These are phyloP conservation scores for Nadsonia commutata DNA, from an alignment of 1,139 yeast species.

Conservation along the genomic window DNA sequence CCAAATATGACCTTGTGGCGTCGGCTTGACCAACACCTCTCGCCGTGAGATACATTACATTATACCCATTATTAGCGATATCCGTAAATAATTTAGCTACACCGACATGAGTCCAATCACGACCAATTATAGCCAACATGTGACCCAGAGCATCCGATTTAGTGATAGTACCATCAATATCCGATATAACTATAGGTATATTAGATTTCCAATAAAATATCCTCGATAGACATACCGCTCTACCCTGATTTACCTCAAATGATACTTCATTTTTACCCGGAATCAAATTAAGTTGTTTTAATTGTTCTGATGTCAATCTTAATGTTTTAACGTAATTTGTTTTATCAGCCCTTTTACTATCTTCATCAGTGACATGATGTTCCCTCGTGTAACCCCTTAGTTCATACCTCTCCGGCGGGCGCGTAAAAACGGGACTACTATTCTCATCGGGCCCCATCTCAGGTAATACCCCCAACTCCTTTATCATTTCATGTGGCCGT, in stretches of 20 bases:
- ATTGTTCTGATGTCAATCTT: conserved; percentile 81
- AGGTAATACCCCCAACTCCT: no score
- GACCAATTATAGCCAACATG: conserved; percentile 81
- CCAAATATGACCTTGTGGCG: conserved; percentile 69
- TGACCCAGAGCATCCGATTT: conserved; percentile 97
- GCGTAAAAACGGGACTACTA: no score
- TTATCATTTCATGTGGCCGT: no score
- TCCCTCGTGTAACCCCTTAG: no score
- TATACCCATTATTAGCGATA: conserved; percentile 76
- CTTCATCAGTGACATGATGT: no score
- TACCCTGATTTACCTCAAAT: conserved; percentile 72
- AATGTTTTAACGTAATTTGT: conserved; percentile 72
- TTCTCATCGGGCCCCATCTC: no score
- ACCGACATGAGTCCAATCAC: conserved; percentile 97
- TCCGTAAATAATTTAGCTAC: conserved; percentile 85
- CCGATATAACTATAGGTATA: conserved; percentile 88
- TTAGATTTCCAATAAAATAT: conserved; percentile 73
- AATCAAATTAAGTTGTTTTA: conserved; percentile 55
- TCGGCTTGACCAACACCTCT: conserved; percentile 95
- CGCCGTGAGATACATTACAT: conserved; percentile 85
- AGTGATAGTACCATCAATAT: conserved; percentile 96
- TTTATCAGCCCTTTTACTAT: no score
- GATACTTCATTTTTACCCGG: conserved; percentile 67
- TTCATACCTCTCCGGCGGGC: no score
- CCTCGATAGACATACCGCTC: conserved; percentile 58